These are phyloP conservation scores for Stemphylium lycopersici DNA, from an alignment of 2,329 filamentous ascomycete genomes.

Conservation along the genomic window DNA sequence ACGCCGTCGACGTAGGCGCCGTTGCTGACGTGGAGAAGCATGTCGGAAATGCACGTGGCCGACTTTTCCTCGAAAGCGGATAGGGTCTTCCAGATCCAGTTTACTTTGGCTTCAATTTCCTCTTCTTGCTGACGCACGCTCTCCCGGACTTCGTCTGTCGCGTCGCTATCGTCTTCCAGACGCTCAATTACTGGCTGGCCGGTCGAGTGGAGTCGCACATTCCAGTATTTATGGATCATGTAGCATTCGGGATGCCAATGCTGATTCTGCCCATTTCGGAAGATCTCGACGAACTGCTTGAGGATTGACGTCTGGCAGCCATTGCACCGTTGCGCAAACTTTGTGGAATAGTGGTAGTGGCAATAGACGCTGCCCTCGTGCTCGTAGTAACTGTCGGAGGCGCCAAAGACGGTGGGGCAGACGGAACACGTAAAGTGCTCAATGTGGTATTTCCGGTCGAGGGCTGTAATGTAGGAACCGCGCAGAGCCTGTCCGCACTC, in stretches of 20 bases:
- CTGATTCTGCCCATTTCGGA: slow-evolving; percentile 95
- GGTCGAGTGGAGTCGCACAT: slow-evolving; percentile 73
- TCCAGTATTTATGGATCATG: slow-evolving; percentile 99
- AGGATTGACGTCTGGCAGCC: slow-evolving; percentile 96
- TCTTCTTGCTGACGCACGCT: slow-evolving; percentile 85
- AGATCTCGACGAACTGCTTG: slow-evolving; percentile 99
- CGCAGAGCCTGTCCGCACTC: slow-evolving; percentile 91
- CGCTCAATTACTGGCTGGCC: slow-evolving; percentile 48
- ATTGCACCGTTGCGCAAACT: slow-evolving; percentile 94
- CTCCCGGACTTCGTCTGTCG: slow-evolving; percentile 72
- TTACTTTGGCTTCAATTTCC: slow-evolving; percentile 95
- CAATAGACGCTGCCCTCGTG: slow-evolving; percentile 96
- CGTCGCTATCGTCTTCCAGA: slow-evolving; percentile 56
- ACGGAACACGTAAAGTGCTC: slow-evolving; percentile 99
- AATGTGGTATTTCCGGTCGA: slow-evolving; percentile 95
- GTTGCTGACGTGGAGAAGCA: slow-evolving; percentile 98
- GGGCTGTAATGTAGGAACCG: slow-evolving; percentile 95
- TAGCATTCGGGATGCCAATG: slow-evolving; percentile 99
- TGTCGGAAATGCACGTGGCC: slow-evolving; percentile 97
- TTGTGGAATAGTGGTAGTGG: slow-evolving; percentile 98
- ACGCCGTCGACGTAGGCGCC: slow-evolving; percentile 95
- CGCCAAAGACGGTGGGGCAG: slow-evolving; percentile 96
- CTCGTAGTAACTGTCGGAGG: slow-evolving; percentile 98
- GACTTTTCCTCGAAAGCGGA: slow-evolving; percentile 98
- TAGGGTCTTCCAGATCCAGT: slow-evolving; percentile 96